phyloP scores from a whole-genome alignment of 1,284 basidiomycete species.

The Moesziomyces sp. region DNA sequence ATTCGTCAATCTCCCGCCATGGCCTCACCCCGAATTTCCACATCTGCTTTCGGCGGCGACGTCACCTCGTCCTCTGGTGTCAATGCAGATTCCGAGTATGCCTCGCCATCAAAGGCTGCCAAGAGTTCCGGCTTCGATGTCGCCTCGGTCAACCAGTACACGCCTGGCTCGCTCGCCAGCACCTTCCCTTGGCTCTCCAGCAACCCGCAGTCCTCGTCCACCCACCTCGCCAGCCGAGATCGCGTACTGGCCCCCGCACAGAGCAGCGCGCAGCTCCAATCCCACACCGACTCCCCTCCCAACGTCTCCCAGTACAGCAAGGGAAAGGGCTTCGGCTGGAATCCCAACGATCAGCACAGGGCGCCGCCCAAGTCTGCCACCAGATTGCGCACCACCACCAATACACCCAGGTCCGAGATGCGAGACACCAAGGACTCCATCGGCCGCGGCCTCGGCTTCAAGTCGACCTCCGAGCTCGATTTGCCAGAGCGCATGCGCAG shows the following conservation, averaged over 20 bases:
- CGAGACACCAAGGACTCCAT: constrained; percentile 9
- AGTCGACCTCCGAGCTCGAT: constrained; percentile 37
- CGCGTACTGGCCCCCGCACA: constrained; percentile 5
- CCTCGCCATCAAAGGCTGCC: constrained; percentile 6
- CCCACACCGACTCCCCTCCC: constrained; percentile 27
- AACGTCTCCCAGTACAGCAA: constrained; percentile 33
- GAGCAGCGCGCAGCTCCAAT: background rate
- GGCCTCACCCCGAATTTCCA: constrained; percentile 26
- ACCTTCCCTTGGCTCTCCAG: constrained; percentile 37
- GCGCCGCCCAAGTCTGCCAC: constrained; percentile 15
- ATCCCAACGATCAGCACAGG: constrained; percentile 18
- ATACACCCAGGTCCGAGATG: constrained; percentile 8
- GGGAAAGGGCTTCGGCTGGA: constrained; percentile 47
- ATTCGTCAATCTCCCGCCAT: constrained; percentile 20
- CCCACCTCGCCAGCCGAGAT: constrained; percentile 4
- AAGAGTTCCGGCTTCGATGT: constrained; percentile 22
- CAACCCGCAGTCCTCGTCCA: constrained; percentile 13
- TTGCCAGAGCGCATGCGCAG: constrained; percentile 40
- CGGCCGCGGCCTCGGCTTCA: constrained; percentile 25
- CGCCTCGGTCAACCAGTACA: constrained; percentile 27
- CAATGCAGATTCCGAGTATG: constrained; percentile 8
- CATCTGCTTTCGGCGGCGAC: constrained; percentile 7
- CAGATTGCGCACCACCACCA: constrained; percentile 13
- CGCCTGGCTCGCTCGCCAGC: constrained; percentile 28
- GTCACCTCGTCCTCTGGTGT: constrained; percentile 3